Percentiles rank a stretch among this genome's conserved stretches.
These are phyloP conservation scores for Elaphomyces granulatus DNA, from an alignment of 495 filamentous ascomycete species.

Conservation along the genomic window DNA sequence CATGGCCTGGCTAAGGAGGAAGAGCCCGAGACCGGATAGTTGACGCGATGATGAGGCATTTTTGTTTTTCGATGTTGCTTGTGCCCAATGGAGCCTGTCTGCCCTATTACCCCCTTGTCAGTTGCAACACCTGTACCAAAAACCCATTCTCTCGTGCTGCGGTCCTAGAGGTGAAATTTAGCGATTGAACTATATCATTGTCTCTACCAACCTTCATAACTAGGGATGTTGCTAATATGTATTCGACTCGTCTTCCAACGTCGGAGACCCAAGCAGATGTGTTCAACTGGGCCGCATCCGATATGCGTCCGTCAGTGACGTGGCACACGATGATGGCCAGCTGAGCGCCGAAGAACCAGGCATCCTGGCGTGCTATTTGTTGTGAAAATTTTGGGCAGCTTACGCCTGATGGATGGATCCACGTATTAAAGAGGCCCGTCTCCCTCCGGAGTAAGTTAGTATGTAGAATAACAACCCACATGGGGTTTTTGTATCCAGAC, in stretches of 20 bases:
- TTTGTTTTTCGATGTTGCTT: not conserved
- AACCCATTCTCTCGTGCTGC: not conserved
- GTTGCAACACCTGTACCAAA: not conserved
- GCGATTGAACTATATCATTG: not conserved
- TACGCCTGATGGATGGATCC: constrained; percentile 16
- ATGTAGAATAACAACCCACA: too few relatives aligned
- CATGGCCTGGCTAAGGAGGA: constrained; percentile 88
- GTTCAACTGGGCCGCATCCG: constrained; percentile 9
- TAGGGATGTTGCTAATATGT: not conserved
- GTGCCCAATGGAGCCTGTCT: not conserved
- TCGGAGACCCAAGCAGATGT: not conserved
- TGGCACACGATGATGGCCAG: constrained; percentile 21
- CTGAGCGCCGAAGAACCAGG: constrained; percentile 10
- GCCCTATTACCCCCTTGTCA: not conserved
- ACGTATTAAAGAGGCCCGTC: too few relatives aligned
- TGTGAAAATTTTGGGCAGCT: constrained; percentile 9
- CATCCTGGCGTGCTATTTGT: constrained; percentile 12
- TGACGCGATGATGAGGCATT: constrained; percentile 7
- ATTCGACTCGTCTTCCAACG: too few relatives aligned
- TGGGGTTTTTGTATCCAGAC: too few relatives aligned
- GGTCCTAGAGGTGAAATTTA: not conserved
- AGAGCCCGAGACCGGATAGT: constrained; percentile 50
- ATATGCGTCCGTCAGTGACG: constrained; percentile 23
- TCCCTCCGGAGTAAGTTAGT: not conserved
- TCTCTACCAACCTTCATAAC: not conserved